Conservation (phyloP, 805 yeast species). For the Candida tammaniensis region DNA sequence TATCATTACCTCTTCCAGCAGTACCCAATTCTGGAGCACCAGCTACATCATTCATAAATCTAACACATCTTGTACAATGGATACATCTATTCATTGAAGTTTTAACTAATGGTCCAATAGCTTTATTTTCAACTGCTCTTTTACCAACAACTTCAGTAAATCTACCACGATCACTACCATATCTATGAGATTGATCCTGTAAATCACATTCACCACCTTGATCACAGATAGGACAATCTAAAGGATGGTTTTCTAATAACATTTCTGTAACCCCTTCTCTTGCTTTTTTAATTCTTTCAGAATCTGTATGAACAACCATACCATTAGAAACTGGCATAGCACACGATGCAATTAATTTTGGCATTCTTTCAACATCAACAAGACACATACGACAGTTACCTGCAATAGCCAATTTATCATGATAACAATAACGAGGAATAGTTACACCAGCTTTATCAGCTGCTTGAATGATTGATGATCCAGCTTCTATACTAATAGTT, state of each 20-base stretch:
- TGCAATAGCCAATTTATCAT: slow-evolving; percentile 85
- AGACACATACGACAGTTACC: slow-evolving; percentile 94
- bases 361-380: slow-evolving; percentile 86
- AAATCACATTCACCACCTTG: slow-evolving; percentile 95
- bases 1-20: slow-evolving; percentile 86
- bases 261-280: slow-evolving; percentile 91
- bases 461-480: slow-evolving; percentile 86
- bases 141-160: slow-evolving; percentile 79
- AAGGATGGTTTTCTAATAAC: slow-evolving; percentile 83
- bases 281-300: slow-evolving; percentile 75
- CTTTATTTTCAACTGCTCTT: slow-evolving; percentile 88
- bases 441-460: slow-evolving; percentile 88
- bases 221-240: slow-evolving; percentile 91
- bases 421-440: slow-evolving; percentile 88
- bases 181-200: slow-evolving; percentile 81
- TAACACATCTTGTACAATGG: slow-evolving; percentile 88
- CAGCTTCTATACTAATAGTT: slow-evolving; percentile 76
- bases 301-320: slow-evolving; percentile 79
- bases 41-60: slow-evolving; percentile 86
- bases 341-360: slow-evolving; percentile 86
- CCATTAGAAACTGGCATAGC: slow-evolving; percentile 91
- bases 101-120: slow-evolving; percentile 84
- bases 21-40: slow-evolving; percentile 92
- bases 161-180: slow-evolving; percentile 85
- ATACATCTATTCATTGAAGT: slow-evolving; percentile 92